Base-by-base conservation (phyloP, 2,329 filamentous ascomycete species). In the Phaeophleospora eucalypticola region DNA sequence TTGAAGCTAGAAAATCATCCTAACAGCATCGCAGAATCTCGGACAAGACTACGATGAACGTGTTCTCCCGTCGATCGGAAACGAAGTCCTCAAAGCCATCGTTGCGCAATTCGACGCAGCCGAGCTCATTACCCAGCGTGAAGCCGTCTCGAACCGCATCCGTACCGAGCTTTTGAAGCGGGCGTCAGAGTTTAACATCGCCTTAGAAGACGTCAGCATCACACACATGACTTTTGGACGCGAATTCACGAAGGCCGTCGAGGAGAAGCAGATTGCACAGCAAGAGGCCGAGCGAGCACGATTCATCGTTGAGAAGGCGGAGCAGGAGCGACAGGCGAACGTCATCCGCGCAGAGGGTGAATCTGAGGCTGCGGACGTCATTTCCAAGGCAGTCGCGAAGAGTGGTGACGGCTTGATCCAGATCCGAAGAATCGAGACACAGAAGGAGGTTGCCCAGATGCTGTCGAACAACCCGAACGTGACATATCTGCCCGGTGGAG, bases 201-300 rank as follows among this genome's bases (percentile, higher is more conserved):
- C 89, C 20, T 87, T 98, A 44, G 93, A 98, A 74, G 93, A 98
- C 66, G 93, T 98, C 51, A 95, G 89, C 66, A 98, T 98, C 72
- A 98, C 93, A 52, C 93, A 98, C 80, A 98, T 98, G 93, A 98
- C 93, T 43, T 98, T 98, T 68, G 93, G 93, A 61, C 91, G 91
- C 71, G 93, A 98, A 73, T 98, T 98, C 79, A 98, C 93, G 52
- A 87, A 88, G 71, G 93, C 93, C 57, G 93, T 98, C 64, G 93
- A 98, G 77, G 93, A 98, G 82, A 98, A 98, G 83, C 93, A 98
- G 79, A 98, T 98, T 70, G 93, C 93, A 46, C 93, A 98, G 76
- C 93, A 98, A 74, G 93, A 98, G 67, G 93, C 93, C 55, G 93
- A 98, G 79, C 82, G 93, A 57, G 93, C 93, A 40, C 82, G 93